These are phyloP conservation scores for Sutorius eximius DNA, from an alignment of 1,284 basidiomycete species.

Conservation along the genomic window DNA sequence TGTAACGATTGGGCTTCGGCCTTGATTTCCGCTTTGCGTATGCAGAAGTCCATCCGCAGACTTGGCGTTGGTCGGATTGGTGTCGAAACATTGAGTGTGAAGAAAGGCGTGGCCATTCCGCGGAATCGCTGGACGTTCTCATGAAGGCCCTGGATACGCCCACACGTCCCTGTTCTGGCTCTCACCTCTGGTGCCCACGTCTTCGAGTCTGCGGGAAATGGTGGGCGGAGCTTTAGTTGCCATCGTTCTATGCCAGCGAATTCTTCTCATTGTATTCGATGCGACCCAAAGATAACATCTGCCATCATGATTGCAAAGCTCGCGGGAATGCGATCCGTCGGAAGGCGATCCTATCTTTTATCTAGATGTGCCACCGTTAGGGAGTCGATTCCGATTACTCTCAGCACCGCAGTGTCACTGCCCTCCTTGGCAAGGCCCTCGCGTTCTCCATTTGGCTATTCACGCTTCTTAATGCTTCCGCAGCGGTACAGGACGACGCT, in stretches of 20 bases:
- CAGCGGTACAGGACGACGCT: background rate
- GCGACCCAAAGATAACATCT: background rate
- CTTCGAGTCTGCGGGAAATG: background rate
- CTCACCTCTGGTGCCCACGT: background rate
- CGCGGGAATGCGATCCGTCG: slow-evolving; percentile 1
- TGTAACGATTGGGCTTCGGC: background rate
- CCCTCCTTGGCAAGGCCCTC: background rate
- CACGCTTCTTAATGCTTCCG: slow-evolving; percentile 12
- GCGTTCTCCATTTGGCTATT: slow-evolving; percentile 13
- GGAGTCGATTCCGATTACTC: background rate
- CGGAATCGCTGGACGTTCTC: slow-evolving; percentile 1
- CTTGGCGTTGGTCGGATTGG: background rate
- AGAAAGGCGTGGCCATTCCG: background rate
- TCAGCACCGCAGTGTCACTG: slow-evolving; percentile 11
- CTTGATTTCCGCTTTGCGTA: background rate
- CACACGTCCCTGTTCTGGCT: background rate
- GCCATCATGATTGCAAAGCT: background rate
- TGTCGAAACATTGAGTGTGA: background rate
- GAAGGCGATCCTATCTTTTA: slow-evolving; percentile 7
- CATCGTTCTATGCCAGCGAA: background rate
- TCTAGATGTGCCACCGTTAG: slow-evolving; percentile 6
- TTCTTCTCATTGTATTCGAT: slow-evolving; percentile 1
- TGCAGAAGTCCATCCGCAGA: background rate
- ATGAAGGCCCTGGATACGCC: background rate
- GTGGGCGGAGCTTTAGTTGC: background rate